Conservation (phyloP, 73 alveolate genomes). For the Tetrahymena borealis region DNA sequence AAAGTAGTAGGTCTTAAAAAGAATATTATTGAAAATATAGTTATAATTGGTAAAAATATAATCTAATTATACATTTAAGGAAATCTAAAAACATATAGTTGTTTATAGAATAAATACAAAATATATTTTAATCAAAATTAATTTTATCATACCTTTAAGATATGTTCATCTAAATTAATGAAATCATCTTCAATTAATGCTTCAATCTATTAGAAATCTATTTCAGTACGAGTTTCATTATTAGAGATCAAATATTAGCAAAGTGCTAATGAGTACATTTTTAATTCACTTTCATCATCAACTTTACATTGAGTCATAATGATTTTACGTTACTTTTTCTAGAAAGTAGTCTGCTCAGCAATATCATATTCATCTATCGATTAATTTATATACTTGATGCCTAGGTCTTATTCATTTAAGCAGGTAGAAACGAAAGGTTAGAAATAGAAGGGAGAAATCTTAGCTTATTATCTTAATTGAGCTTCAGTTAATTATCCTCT, state of each 20-base stretch:
- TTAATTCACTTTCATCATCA: constrained; percentile 19
- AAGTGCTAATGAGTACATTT: constrained; percentile 4
- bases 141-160: neutral
- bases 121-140: too few relatives aligned
- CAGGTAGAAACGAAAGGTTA: constrained; percentile 28
- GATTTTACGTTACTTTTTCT: constrained; percentile 2
- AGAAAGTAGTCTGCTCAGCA: neutral
- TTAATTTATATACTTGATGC: constrained; percentile 11
- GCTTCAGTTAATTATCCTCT: neutral
- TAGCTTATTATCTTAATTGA: neutral
- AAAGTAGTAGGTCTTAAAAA: too few relatives aligned
- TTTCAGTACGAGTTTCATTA: constrained; percentile 9
- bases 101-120: too few relatives aligned
- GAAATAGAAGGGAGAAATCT: constrained; percentile 23
- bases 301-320: constrained; percentile 24
- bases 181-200: constrained; percentile 41
- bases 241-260: constrained; percentile 10
- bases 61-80: too few relatives aligned
- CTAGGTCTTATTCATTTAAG: neutral
- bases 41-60: too few relatives aligned
- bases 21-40: too few relatives aligned
- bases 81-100: too few relatives aligned
- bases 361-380: neutral
- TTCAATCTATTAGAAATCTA: constrained; percentile 9
- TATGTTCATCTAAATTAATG: constrained; percentile 38